Evolutionary conservation across 441 rosid genomes (phyloP).

Genomic region (Populus tomentosa): DNA sequence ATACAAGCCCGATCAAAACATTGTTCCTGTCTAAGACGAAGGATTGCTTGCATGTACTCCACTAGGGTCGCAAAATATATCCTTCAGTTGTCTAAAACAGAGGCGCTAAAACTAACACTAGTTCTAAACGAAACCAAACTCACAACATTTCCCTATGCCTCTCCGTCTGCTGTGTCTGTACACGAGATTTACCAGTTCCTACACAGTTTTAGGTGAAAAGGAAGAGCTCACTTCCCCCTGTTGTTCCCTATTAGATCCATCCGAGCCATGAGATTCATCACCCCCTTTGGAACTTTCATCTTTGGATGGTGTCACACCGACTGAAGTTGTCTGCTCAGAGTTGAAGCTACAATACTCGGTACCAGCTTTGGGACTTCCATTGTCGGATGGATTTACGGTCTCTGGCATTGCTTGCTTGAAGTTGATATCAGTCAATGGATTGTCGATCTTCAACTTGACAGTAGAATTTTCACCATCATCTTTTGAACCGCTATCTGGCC

Average conservation of each 20-base stretch:
- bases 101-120: not conserved
- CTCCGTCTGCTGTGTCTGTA: not conserved
- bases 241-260: not conserved
- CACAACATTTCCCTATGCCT: not conserved
- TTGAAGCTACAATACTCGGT: not conserved
- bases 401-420: conserved; percentile 5
- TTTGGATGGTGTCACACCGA: not conserved
- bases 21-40: not conserved
- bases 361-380: not conserved
- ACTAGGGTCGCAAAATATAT: not conserved
- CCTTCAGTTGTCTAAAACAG: not conserved
- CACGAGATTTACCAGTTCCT: not conserved
- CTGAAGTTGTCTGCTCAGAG: not conserved
- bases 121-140: not conserved
- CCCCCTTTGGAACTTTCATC: not conserved
- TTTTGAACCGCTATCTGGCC: too few species aligned
- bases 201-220: not conserved
- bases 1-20: not conserved
- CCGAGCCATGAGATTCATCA: not conserved
- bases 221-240: not conserved
- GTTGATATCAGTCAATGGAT: not conserved
- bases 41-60: not conserved
- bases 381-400: not conserved
- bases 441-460: conserved; percentile 2
- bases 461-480: not conserved